Base-by-base conservation (phyloP, 1,284 basidiomycete species). In the Moesziomyces globuligerus region DNA sequence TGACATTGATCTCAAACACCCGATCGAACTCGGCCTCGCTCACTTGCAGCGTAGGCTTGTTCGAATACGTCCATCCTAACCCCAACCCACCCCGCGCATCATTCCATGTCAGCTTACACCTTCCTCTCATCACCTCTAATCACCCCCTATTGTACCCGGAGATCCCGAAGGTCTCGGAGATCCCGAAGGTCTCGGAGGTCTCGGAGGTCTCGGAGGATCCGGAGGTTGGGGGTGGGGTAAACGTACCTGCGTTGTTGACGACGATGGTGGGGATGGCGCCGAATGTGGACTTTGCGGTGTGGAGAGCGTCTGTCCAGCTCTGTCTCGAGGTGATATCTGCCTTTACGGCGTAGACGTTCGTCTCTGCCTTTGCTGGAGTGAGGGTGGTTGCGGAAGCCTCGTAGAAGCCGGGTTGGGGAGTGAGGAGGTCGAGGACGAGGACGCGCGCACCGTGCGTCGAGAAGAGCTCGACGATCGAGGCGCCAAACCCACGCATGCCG, bases 241-340 rank as follows among this genome's bases (percentile, higher is more conserved):
- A n/a, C n/a, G n/a, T n/a, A n/a, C 72, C 72, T 0, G 72, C 72
- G 36, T 74, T 74, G 40, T 74, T 74, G 10, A 74, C 64, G 0
- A 70, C 26, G 2, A 71, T 28, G 13, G 38, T 56, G 0, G 68
- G 68, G 0, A 25, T 10, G 0, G 7, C 24, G 6, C 46, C 52
- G n/a, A 61, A 70, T 7, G 53, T 10, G 0, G 43, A 4, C 3
- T n/a, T 29, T 3, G 23, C 39, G 15, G 13, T 48, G 0, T 8
- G 4, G 11, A 70, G 26, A 0, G 58, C 53, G 1, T 1, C 2
- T 7, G 24, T 7, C 71, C 71, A 73, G 6, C 36, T 26, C 0
- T 10, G 2, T 6, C 55, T 51, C 0, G 7, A 3, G 5, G 66
- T 69, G 17, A 74, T 52, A 29, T 74, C 58, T 1, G 43, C 26